Percentiles rank a stretch among this genome's conserved stretches.
These are phyloP conservation scores for Hypoxylon sp. DNA, from an alignment of 2,329 filamentous ascomycete species.

Conservation along the genomic window DNA sequence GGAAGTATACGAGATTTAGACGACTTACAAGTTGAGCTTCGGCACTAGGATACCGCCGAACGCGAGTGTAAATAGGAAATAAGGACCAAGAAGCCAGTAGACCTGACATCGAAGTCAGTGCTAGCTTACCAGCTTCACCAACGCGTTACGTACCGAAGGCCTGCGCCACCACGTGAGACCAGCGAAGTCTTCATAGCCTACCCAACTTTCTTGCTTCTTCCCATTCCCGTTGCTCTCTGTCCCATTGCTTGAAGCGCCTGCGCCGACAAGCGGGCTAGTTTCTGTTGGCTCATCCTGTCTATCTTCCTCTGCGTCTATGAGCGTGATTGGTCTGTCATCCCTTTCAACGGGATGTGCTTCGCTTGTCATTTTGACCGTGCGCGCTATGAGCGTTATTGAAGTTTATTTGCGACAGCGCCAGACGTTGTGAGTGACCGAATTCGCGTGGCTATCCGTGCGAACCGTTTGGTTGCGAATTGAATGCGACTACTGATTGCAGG, in stretches of 20 bases:
- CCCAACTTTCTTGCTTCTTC: conserved; percentile 52
- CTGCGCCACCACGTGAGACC: conserved; percentile 68
- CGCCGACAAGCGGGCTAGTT: conserved; percentile 51
- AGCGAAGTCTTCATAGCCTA: conserved; percentile 65
- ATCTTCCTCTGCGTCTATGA: conserved; percentile 41
- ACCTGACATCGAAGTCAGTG: conserved; percentile 61
- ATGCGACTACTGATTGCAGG: too few species aligned
- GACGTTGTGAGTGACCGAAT: neutral
- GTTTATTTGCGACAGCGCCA: neutral
- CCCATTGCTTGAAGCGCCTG: conserved; percentile 37
- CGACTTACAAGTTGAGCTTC: conserved; percentile 77
- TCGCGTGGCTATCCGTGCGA: too few species aligned
- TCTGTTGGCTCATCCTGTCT: conserved; percentile 44
- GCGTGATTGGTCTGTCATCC: conserved; percentile 34
- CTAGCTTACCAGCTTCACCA: conserved; percentile 7
- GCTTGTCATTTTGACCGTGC: conserved; percentile 38
- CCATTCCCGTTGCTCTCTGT: conserved; percentile 29
- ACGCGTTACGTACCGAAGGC: conserved; percentile 63
- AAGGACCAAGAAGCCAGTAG: conserved; percentile 83
- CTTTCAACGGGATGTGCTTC: conserved; percentile 30
- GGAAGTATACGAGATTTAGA: neutral
- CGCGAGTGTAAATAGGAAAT: conserved; percentile 82
- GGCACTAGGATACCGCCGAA: conserved; percentile 88
- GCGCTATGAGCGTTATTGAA: neutral
- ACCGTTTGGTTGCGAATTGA: neutral